phyloP scores from a whole-genome alignment of 1,284 basidiomycete genomes.

The Xerocomus nothofagi region DNA sequence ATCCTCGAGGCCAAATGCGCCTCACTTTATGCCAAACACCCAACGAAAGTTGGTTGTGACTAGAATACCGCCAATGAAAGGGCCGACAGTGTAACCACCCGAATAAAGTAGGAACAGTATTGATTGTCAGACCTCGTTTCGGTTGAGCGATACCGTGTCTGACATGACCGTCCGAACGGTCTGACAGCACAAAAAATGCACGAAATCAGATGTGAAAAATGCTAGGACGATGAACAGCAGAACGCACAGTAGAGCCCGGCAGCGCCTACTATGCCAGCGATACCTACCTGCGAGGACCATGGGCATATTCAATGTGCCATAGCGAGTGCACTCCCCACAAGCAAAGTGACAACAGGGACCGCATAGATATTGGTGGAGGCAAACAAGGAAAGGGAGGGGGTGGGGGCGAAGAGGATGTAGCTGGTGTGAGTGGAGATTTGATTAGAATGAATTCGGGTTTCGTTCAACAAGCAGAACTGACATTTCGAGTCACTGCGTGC shows the following conservation, averaged over 20 bases:
- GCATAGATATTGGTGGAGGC: too few relatives aligned
- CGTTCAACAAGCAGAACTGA: too few relatives aligned
- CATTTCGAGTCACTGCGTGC: too few relatives aligned
- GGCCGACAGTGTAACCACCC: constrained; percentile 46
- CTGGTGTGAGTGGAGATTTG: too few relatives aligned
- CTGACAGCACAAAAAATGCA: constrained; percentile 25
- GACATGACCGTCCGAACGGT: constrained; percentile 46
- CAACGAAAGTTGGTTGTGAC: constrained; percentile 45
- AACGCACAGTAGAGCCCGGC: constrained; percentile 48
- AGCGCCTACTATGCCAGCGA: constrained; percentile 50
- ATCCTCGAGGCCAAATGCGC: too few relatives aligned
- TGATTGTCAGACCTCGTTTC: constrained; percentile 44
- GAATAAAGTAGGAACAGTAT: constrained; percentile 45
- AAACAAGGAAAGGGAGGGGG: too few relatives aligned
- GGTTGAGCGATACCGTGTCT: constrained; percentile 43
- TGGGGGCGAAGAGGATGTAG: too few relatives aligned
- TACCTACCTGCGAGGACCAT: constrained; percentile 49
- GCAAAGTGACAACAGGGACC: too few relatives aligned
- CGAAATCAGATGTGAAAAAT: not conserved
- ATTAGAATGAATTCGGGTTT: too few relatives aligned
- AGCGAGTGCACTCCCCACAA: constrained; percentile 46
- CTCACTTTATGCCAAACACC: constrained; percentile 57
- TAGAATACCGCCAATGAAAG: constrained; percentile 47
- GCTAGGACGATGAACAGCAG: not conserved
- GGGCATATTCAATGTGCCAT: constrained; percentile 48